A percentile compares a stretch with the other conserved stretches of the same genome.
Conservation (phyloP, 2,329 filamentous ascomycete species). For the Fusarium longipes region DNA sequence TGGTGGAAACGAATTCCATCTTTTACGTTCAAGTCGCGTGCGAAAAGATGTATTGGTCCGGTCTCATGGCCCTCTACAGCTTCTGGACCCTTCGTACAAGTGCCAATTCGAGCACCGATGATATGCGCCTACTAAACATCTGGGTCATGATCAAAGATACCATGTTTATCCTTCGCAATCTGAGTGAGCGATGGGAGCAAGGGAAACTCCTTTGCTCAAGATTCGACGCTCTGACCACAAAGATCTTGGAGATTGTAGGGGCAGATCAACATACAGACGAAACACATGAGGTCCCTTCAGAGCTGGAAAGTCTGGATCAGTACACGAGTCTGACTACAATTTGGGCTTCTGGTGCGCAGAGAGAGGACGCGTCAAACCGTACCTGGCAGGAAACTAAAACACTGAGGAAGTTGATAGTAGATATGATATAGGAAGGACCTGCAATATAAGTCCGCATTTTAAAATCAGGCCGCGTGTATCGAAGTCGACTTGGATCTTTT, state of each 20-base stretch:
- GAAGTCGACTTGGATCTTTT: no score
- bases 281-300: rapidly evolving
- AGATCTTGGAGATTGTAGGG: not conserved
- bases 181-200: slow-evolving; percentile 18
- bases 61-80: not conserved
- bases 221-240: not conserved
- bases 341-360: not conserved
- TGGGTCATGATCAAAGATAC: slow-evolving; percentile 14
- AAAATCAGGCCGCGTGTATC: no score
- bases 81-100: not conserved
- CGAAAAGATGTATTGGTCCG: slow-evolving; percentile 13
- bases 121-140: not conserved
- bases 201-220: not conserved
- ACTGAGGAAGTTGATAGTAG: not conserved
- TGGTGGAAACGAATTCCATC: slow-evolving; percentile 12
- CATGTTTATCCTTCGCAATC: not conserved
- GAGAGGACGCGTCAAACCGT: rapidly evolving
- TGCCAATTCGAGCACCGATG: rapidly evolving
- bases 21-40: slow-evolving; percentile 16
- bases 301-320: not conserved
- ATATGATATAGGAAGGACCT: not conserved
- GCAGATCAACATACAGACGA: rapidly evolving
- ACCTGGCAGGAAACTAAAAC: not conserved
- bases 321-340: slow-evolving; percentile 8
- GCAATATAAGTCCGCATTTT: no score